Evolutionary conservation across 345 rosid species (phyloP), one percentile per base, ranked within the genome.

Genomic region (Lumnitzera racemosa): DNA sequence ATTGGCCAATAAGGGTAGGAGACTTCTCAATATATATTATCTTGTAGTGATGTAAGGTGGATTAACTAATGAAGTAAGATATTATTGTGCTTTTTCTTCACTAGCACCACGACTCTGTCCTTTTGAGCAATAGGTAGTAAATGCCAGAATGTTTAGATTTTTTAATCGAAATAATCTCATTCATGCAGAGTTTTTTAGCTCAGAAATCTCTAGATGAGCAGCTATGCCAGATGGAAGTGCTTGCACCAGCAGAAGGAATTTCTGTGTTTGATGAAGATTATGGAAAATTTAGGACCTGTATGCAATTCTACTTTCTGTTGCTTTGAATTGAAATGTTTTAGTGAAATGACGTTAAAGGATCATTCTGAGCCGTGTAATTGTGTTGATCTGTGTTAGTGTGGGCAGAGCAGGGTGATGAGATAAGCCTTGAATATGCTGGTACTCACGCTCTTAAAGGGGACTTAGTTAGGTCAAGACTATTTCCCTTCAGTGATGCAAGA

Each of bases 321-420:
- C 2, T 8, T 51, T 3, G 25, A 4, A 29, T 55, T 12, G 31
- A 20, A n/a, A 17, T 23, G 43, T 62, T 48, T 24, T 20, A 13
- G 47, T 51, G 58, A 55, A 41, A 8, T 55, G 56, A 61, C 27
- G 51, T 63, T 14, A 57, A 13, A 59, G 15, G 55, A 31, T 68
- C 55, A 46, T 23, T 67, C 16, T 15, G 2, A 27, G 16, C 58
- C 65, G 53, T 36, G 31, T 29, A 59, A 31, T 55, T 61, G 50
- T 12, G 58, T 54, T 74, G 20, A 52, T 50, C 61, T 64, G 13
- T 46, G 17, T 47, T 61, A 94, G 99, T 89, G 75, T 94, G 99
- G 99, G 97, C 99, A 20, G 91, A 89, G 83, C 97, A 94, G 73
- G 97, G 99, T 59, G 99, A 94, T 55, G 99, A 89, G 70, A 65